These are phyloP conservation scores for Aspergillus fijiensis DNA, from an alignment of 2,329 filamentous ascomycete genomes.

Conservation along the genomic window DNA sequence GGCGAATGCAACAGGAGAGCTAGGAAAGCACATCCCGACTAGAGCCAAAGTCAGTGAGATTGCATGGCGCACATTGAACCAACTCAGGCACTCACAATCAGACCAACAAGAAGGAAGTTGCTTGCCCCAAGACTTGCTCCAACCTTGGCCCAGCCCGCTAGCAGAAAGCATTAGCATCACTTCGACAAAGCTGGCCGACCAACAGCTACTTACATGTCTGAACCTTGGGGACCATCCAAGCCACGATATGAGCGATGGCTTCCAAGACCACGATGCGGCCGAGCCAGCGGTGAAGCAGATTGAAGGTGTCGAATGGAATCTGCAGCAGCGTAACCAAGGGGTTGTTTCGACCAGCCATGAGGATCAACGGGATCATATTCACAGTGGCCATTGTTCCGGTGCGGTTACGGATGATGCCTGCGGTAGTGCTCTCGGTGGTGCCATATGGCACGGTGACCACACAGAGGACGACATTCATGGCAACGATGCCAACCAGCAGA, in stretches of 20 bases:
- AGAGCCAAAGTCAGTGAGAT: conserved; percentile 13
- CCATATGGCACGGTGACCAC: conserved; percentile 46
- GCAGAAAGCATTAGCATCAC: conserved; percentile 50
- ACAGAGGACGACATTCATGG: conserved; percentile 52
- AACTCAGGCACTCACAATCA: conserved; percentile 39
- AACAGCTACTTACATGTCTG: conserved; percentile 27
- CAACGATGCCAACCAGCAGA: conserved; percentile 42
- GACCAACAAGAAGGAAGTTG: conserved; percentile 42
- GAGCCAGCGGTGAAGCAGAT: conserved; percentile 73
- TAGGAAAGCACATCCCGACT: conserved; percentile 56
- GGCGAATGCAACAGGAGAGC: conserved; percentile 68
- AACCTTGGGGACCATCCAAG: conserved; percentile 72
- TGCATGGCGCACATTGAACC: background rate
- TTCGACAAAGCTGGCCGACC: background rate
- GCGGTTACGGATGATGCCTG: conserved; percentile 45
- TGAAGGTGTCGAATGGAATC: conserved; percentile 47
- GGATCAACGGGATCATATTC: conserved; percentile 45
- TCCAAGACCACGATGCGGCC: conserved; percentile 71
- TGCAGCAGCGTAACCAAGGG: conserved; percentile 44
- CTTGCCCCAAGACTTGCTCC: conserved; percentile 29
- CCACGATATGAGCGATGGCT: conserved; percentile 66
- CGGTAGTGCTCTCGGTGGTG: conserved; percentile 31
- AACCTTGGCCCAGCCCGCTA: conserved; percentile 40
- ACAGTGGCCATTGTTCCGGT: conserved; percentile 43
- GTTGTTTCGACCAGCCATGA: conserved; percentile 46